These are phyloP conservation scores for Selaginella moellendorffii DNA, from an alignment of 75 land plant species.

Conservation along the genomic window DNA sequence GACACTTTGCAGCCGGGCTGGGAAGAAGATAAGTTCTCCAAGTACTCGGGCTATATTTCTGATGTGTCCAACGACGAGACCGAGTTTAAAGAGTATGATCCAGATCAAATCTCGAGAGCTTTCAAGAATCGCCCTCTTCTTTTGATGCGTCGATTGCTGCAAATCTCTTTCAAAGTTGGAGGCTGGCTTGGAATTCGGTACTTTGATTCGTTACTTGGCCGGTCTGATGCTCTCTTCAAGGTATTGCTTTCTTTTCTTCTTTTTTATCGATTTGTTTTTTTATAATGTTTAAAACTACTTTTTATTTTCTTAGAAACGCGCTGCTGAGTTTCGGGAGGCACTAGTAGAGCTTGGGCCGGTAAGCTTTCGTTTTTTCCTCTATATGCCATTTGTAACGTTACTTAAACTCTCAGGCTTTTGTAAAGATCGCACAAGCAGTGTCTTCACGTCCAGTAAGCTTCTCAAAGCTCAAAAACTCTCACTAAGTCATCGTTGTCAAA, in stretches of 20 bases:
- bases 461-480: neutral
- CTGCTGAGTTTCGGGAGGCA: slow-evolving; percentile 59
- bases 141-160: slow-evolving; percentile 46
- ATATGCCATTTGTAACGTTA: neutral
- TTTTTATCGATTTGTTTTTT: neutral
- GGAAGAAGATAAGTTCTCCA: slow-evolving; percentile 47
- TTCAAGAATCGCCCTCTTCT: slow-evolving; percentile 47
- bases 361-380: slow-evolving; percentile 11
- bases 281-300: neutral
- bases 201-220: slow-evolving; percentile 35
- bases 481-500: neutral
- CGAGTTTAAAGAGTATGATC: slow-evolving; percentile 48
- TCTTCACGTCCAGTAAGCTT: slow-evolving; percentile 83
- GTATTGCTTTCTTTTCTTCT: slow-evolving; percentile 15
- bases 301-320: slow-evolving; percentile 39
- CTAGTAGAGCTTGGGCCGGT: slow-evolving; percentile 92
- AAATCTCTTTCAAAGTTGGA: slow-evolving; percentile 49
- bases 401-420: slow-evolving; percentile 50
- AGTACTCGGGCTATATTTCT: slow-evolving; percentile 78
- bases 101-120: slow-evolving; percentile 27
- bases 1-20: too few relatives aligned
- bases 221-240: slow-evolving; percentile 75
- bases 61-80: slow-evolving; percentile 38
- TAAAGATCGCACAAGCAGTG: slow-evolving; percentile 95
- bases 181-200: slow-evolving; percentile 53